phyloP scores from a whole-genome alignment of 495 filamentous ascomycete species.

The Neurospora sp. region DNA sequence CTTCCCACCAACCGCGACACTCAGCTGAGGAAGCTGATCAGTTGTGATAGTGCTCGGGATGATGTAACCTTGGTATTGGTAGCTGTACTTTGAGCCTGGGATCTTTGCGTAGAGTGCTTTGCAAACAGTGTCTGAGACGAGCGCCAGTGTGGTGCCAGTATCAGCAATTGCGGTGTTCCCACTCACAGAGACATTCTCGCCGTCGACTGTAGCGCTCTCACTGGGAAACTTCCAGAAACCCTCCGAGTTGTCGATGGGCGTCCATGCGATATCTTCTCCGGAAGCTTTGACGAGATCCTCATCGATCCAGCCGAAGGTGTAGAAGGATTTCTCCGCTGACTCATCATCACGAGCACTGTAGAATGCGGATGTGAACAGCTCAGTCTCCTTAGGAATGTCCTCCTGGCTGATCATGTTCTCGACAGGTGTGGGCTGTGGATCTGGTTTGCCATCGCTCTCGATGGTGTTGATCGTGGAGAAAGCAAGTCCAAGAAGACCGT shows the following conservation, averaged over 20 bases:
- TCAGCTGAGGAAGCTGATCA: conserved; percentile 54
- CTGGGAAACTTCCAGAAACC: conserved; percentile 69
- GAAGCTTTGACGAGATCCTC: conserved; percentile 47
- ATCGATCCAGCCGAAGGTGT: conserved; percentile 74
- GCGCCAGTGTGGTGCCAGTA: conserved; percentile 65
- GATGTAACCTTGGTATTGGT: conserved; percentile 54
- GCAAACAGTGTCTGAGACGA: conserved; percentile 56
- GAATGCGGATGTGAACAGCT: conserved; percentile 69
- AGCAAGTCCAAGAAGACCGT: conserved; percentile 67
- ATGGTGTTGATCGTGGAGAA: conserved; percentile 64
- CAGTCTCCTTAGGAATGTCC: conserved; percentile 49
- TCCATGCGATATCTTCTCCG: conserved; percentile 47
- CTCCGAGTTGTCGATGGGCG: conserved; percentile 54
- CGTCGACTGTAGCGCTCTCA: conserved; percentile 49
- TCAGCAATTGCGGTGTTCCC: conserved; percentile 72
- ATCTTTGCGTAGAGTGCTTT: conserved; percentile 62
- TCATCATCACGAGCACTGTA: conserved; percentile 51
- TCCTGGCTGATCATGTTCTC: conserved; percentile 65
- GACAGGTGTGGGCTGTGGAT: conserved; percentile 56
- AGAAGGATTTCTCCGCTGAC: conserved; percentile 48
- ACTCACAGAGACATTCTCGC: conserved; percentile 42
- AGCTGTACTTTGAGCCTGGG: conserved; percentile 55
- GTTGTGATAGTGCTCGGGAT: conserved; percentile 49
- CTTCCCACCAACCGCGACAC: conserved; percentile 56
- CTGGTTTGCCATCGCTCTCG: conserved; percentile 29